Conservation (phyloP, 768 basidiomycete genomes). For the Sistotremastrum suecicum region DNA sequence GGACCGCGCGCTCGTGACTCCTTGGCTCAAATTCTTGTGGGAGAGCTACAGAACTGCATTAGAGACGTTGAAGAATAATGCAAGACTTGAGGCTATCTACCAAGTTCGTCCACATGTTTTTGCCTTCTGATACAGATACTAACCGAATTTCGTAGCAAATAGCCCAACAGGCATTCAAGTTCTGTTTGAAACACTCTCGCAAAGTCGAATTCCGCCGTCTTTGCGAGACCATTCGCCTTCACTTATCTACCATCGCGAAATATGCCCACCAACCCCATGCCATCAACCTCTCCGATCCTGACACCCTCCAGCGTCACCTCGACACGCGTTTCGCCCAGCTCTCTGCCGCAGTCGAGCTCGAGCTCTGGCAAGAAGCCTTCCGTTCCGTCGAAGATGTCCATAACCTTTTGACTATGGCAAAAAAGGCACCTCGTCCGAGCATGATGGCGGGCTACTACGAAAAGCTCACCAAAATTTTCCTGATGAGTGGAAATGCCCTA, state of each 20-base stretch:
- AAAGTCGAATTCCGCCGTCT: conserved; percentile 96
- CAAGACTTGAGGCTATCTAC: conserved; percentile 83
- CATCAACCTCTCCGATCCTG: conserved; percentile 91
- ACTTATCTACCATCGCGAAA: conserved; percentile 88
- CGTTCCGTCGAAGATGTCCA: conserved; percentile 97
- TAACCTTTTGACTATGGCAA: conserved; percentile 84
- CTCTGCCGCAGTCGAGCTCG: conserved; percentile 91
- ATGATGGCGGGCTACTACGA: conserved; percentile 99
- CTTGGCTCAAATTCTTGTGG: conserved; percentile 98
- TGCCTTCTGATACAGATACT: background rate
- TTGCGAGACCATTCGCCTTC: conserved; percentile 90
- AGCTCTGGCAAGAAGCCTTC: conserved; percentile 99
- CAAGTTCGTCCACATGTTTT: conserved; percentile 41
- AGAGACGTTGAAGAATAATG: conserved; percentile 93
- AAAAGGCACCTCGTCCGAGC: conserved; percentile 79
- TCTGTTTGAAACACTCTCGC: conserved; percentile 85
- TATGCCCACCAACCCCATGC: conserved; percentile 88
- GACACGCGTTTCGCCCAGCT: conserved; percentile 96
- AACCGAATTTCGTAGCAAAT: conserved; percentile 46
- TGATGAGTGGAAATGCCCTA: conserved; percentile 86
- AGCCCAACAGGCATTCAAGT: conserved; percentile 93
- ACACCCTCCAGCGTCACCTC: conserved; percentile 88
- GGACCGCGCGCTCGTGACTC: conserved; percentile 87
- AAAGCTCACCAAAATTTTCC: conserved; percentile 91
- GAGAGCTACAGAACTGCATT: conserved; percentile 93